A percentile compares a stretch with the other conserved stretches of the same genome.
Conservation (phyloP, 2,329 filamentous ascomycete genomes). For the Microsporum audouinii region DNA sequence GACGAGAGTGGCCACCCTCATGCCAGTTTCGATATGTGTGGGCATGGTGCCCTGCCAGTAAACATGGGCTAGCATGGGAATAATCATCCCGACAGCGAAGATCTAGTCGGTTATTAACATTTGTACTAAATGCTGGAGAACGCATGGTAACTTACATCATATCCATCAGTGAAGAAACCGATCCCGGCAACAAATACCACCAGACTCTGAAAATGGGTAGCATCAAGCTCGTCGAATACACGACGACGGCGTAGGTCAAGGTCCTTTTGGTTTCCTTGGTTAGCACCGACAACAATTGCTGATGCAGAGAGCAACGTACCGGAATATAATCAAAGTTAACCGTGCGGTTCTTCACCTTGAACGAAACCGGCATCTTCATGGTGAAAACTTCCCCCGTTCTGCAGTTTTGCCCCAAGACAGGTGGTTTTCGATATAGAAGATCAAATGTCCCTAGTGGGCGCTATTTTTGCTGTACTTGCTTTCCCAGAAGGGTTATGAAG, state of each 20-base stretch:
- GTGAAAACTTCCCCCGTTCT: not conserved
- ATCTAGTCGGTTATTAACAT: not conserved
- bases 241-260: slow-evolving; percentile 11
- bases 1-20: not conserved
- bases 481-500: not conserved
- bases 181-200: slow-evolving; percentile 7
- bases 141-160: not conserved
- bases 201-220: slow-evolving; percentile 15
- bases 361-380: slow-evolving; percentile 11
- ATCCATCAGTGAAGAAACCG: slow-evolving; percentile 5
- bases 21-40: not conserved
- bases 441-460: not conserved
- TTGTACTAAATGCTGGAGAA: not conserved
- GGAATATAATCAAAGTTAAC: slow-evolving; percentile 15
- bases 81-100: not conserved
- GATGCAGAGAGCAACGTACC: slow-evolving; percentile 2
- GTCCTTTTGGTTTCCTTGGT: slow-evolving; percentile 6
- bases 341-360: slow-evolving; percentile 14
- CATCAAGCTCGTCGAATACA: slow-evolving; percentile 15
- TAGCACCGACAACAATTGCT: not conserved
- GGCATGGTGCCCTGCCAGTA: slow-evolving; percentile 4
- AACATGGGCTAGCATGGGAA: slow-evolving; percentile 3
- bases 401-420: not conserved
- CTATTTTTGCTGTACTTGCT: not conserved
- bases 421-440: not conserved